phyloP scores from a whole-genome alignment of 345 rosid genomes.

The Citrus glauca region DNA sequence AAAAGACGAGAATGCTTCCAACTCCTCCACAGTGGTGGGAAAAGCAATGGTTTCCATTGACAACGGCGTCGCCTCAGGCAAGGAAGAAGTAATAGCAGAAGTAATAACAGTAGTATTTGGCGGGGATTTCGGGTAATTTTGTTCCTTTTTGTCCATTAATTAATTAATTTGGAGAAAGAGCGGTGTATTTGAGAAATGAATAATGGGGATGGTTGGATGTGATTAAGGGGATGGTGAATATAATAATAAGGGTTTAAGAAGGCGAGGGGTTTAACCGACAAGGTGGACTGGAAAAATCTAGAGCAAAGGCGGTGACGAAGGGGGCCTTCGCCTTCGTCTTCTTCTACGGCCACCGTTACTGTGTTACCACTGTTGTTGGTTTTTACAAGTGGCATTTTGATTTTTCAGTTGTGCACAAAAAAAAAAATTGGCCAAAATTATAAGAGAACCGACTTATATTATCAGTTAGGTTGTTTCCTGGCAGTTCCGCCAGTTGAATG shows the following conservation, averaged over 20 bases:
- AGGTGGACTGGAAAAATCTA: constrained; percentile 42
- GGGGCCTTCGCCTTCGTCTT: neutral
- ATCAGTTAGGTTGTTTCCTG: neutral
- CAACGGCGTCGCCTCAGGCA: constrained; percentile 12
- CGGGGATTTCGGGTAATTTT: constrained; percentile 22
- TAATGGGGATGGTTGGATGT: no score
- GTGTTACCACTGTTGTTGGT: neutral
- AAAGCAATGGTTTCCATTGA: constrained; percentile 10
- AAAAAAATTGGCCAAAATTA: neutral
- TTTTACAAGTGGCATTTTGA: constrained; percentile 6
- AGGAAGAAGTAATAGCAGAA: constrained; percentile 5
- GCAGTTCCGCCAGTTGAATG: constrained; percentile 4
- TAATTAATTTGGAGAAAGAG: no score
- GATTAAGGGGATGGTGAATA: neutral
- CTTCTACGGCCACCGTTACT: constrained; percentile 16
- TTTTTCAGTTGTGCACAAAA: neutral
- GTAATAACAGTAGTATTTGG: constrained; percentile 11
- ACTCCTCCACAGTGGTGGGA: neutral
- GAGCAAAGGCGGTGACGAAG: constrained; percentile 42
- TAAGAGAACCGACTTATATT: neutral
- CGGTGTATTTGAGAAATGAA: neutral
- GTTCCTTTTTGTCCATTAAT: constrained; percentile 17
- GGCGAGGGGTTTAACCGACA: constrained; percentile 33
- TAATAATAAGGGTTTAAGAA: constrained; percentile 14
- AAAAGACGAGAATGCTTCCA: constrained; percentile 8